A percentile compares a stretch with the other conserved stretches of the same genome.
Conservation (phyloP, 345 rosid genomes). For the Syzygium jambos region DNA sequence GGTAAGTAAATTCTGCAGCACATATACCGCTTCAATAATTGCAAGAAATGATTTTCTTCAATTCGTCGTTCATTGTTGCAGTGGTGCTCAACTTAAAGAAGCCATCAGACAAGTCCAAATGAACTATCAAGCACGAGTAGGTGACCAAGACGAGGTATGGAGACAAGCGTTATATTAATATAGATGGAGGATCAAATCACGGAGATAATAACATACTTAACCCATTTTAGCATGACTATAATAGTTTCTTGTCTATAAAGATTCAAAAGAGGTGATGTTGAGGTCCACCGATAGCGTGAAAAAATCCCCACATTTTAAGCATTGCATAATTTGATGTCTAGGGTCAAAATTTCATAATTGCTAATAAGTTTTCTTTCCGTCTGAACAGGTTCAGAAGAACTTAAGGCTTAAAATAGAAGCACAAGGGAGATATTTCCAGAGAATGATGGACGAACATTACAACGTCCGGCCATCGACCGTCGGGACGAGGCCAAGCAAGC, state of each 20-base stretch:
- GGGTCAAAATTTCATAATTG: neutral
- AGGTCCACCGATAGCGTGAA: neutral
- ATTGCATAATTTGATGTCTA: neutral
- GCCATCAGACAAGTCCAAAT: slow-evolving; percentile 34
- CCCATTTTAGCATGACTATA: neutral
- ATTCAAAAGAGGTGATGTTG: neutral
- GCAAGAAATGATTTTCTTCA: neutral
- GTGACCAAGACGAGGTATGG: slow-evolving; percentile 37
- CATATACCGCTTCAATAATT: neutral
- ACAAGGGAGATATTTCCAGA: slow-evolving; percentile 41
- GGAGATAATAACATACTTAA: neutral
- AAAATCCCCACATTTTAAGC: neutral
- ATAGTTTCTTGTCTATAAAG: neutral
- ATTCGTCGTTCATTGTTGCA: slow-evolving; percentile 2
- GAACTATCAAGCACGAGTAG: slow-evolving; percentile 28
- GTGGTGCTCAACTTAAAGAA: slow-evolving; percentile 48
- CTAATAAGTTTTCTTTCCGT: neutral
- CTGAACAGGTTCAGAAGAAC: slow-evolving; percentile 33
- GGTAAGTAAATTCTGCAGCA: slow-evolving; percentile 16
- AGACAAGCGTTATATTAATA: neutral
- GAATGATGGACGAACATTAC: slow-evolving; percentile 20
- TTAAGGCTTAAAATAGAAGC: slow-evolving; percentile 50
- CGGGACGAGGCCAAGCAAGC: neutral
- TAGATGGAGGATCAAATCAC: neutral
- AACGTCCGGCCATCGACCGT: slow-evolving; percentile 3